Conservation (phyloP, 495 filamentous ascomycete genomes). For the Lichina pygmaea region DNA sequence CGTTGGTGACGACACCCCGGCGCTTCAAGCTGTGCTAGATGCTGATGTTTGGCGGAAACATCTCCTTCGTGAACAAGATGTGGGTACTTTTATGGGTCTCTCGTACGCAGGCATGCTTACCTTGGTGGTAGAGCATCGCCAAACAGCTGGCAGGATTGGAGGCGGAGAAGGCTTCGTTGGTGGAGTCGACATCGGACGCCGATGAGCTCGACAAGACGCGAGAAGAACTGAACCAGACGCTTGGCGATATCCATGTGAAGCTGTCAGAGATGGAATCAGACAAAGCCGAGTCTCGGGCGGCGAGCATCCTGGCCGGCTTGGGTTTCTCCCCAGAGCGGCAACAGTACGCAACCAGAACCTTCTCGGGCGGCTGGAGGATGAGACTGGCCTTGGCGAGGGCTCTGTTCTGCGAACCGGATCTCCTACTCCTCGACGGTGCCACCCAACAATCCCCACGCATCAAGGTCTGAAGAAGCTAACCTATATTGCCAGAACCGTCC, state of each 20-base stretch:
- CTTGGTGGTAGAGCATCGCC: conserved; percentile 40
- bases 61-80: conserved; percentile 66
- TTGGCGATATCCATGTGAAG: conserved; percentile 77
- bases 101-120: neutral
- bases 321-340: conserved; percentile 90
- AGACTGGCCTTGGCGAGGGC: conserved; percentile 81
- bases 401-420: conserved; percentile 92
- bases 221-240: conserved; percentile 65
- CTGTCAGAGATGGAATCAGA: conserved; percentile 98
- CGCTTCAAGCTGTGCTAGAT: conserved; percentile 85
- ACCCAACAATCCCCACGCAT: neutral
- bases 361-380: conserved; percentile 99
- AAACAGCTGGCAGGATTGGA: conserved; percentile 57
- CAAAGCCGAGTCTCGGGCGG: conserved; percentile 84
- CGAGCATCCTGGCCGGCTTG: conserved; percentile 85
- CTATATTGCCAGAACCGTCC: conserved; percentile 42
- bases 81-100: conserved; percentile 15
- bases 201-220: conserved; percentile 59
- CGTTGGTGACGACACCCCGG: conserved; percentile 83
- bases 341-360: conserved; percentile 82
- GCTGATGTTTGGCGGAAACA: conserved; percentile 98
- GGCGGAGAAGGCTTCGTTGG: conserved; percentile 47
- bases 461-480: conserved; percentile 7
- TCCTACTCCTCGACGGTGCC: conserved; percentile 67
- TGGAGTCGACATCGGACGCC: conserved; percentile 68